Evolutionary conservation across 2,329 filamentous ascomycete genomes (phyloP), one percentile per base, ranked within the genome.

Genomic region (Fusarium tricinctum): DNA sequence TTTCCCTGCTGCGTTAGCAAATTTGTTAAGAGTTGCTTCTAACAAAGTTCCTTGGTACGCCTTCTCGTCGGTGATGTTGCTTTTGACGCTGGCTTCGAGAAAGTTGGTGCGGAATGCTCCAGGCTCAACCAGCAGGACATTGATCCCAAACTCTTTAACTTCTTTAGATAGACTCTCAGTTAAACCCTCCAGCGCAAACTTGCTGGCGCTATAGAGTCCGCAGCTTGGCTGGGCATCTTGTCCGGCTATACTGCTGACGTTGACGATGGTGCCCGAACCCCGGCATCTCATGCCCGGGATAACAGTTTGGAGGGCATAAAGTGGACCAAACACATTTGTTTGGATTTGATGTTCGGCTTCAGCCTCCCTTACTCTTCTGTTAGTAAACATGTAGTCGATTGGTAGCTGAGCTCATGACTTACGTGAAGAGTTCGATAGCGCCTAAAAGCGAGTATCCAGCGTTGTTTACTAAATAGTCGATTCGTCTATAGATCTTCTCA

Each of bases 381-480:
- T 23, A 72, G 60, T 42, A n/a, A 4, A 7, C 6, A 12, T 30
- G 6, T 15, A 13, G 13, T 10, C 17, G 14, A 20, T 15, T 12
- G 26, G 17, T 17, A 7, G 14, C 23, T 33, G 17, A 23, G 28
- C 17, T 26, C 14, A 52, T 47, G 10, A 64, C 69, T 49, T 58
- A 73, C 20, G 72, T 78, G 51, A 79, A 77, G 1, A 72, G 48
- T 40, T 72, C 71, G 12, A 73, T 46, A 4, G 58, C 52, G 1
- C 68, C 69, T 20, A 73, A 46, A 17, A 59, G 58, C 10, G 78
- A 79, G 52, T 77, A 81, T 4, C 81, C 85, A 4, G 85, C 84
- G 58, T 85, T 84, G 67, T 87, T 87, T 42, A 87, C 80, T 6
- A 88, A 74, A 5, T 85, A 78, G 44, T 88, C 85, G 39, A 88